A percentile compares a stretch with the other conserved stretches of the same genome.
Evolutionary conservation across 768 basidiomycete genomes (phyloP).

Genomic region (Lactifluus hygrophoroides): DNA sequence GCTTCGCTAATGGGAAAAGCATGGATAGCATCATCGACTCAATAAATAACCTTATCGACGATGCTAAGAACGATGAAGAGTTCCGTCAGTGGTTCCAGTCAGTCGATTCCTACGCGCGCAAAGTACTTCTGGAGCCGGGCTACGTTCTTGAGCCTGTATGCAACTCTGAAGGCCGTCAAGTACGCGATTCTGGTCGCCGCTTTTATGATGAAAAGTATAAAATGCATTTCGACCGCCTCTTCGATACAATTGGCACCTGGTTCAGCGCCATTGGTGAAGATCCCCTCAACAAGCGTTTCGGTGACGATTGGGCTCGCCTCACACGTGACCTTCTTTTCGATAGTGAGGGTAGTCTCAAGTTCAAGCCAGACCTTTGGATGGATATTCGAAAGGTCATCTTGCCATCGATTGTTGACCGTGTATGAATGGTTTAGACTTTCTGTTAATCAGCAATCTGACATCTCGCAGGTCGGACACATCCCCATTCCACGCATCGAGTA

Average conservation of each 20-base stretch:
- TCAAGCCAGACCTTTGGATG: constrained; percentile 84
- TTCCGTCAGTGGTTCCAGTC: constrained; percentile 65
- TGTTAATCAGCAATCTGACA: not conserved
- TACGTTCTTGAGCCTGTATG: constrained; percentile 79
- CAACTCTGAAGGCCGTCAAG: constrained; percentile 48
- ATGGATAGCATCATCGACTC: constrained; percentile 65
- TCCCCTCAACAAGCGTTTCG: constrained; percentile 71
- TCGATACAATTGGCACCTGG: constrained; percentile 65
- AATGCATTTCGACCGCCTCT: constrained; percentile 71
- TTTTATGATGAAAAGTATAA: constrained; percentile 77
- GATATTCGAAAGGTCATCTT: constrained; percentile 80
- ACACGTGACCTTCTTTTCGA: constrained; percentile 80
- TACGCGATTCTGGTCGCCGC: constrained; percentile 61
- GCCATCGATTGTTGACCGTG: constrained; percentile 67
- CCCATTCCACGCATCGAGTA: constrained; percentile 95
- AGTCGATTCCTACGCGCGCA: constrained; percentile 57
- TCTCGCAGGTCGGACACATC: constrained; percentile 55
- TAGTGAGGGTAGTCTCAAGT: constrained; percentile 72
- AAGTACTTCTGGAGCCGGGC: constrained; percentile 70
- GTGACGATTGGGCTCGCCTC: constrained; percentile 73
- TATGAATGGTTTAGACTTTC: constrained; percentile 27
- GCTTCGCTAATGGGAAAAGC: constrained; percentile 73
- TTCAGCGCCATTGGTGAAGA: constrained; percentile 82
- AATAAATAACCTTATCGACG: constrained; percentile 60
- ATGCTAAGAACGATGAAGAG: constrained; percentile 65